These are phyloP conservation scores for Tylopilus intermedius DNA, from an alignment of 768 basidiomycete species.

Conservation along the genomic window DNA sequence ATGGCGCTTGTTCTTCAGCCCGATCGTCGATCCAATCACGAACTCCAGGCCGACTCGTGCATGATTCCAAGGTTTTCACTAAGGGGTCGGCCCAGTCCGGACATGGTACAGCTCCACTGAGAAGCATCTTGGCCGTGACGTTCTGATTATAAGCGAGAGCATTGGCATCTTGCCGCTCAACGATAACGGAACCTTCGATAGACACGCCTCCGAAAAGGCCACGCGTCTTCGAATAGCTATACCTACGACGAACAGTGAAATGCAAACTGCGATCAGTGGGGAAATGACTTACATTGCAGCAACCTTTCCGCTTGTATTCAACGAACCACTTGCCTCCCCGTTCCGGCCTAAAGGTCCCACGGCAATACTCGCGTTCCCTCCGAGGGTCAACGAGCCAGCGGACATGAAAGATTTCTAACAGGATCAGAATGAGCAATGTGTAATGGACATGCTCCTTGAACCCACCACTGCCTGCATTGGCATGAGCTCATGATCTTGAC, in stretches of 20 bases:
- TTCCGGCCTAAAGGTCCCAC: constrained; percentile 92
- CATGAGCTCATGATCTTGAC: constrained; percentile 4
- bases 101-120: constrained; percentile 68
- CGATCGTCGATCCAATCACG: constrained; percentile 64
- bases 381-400: constrained; percentile 83
- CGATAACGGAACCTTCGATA: constrained; percentile 82
- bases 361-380: constrained; percentile 86
- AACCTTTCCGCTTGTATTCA: constrained; percentile 81
- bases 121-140: constrained; percentile 73
- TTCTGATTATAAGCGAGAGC: constrained; percentile 69
- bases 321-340: constrained; percentile 79
- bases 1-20: constrained; percentile 36
- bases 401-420: constrained; percentile 84
- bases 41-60: constrained; percentile 64
- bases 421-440: constrained; percentile 6
- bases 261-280: background rate
- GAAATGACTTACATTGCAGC: constrained; percentile 71
- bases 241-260: constrained; percentile 41
- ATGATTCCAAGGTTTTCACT: constrained; percentile 66
- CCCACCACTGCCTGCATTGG: constrained; percentile 58
- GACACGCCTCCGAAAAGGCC: constrained; percentile 93
- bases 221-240: constrained; percentile 87
- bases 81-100: constrained; percentile 79
- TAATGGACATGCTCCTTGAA: constrained; percentile 1
- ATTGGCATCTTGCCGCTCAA: constrained; percentile 93